A percentile compares a stretch with the other conserved stretches of the same genome.
phyloP scores from a whole-genome alignment of 163 green algal species.

The Prototheca wickerhamii region DNA sequence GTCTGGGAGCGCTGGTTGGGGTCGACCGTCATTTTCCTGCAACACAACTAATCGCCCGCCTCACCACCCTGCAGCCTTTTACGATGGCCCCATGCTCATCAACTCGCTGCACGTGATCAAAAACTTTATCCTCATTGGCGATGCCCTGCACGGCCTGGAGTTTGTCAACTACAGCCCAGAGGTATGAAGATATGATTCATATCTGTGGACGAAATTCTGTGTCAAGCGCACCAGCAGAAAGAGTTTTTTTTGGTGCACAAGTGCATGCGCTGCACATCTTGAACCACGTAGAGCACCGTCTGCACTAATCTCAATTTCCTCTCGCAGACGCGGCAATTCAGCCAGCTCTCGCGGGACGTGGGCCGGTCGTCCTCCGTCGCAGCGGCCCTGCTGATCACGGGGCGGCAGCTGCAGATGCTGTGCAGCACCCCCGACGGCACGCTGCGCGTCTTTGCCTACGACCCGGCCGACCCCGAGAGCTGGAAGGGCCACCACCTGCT shows the following conservation, averaged over 20 bases:
- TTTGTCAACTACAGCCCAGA: constrained; percentile 68
- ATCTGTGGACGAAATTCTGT: too few species aligned
- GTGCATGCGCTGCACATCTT: too few species aligned
- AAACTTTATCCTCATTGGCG: constrained; percentile 73
- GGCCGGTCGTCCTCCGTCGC: background rate
- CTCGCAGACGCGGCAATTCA: constrained; percentile 1
- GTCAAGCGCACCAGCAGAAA: too few species aligned
- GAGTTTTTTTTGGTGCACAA: background rate
- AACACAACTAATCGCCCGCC: background rate
- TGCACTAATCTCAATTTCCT: too few species aligned
- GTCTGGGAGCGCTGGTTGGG: background rate
- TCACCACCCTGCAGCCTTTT: constrained; percentile 52
- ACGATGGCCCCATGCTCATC: constrained; percentile 61
- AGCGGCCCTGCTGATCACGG: constrained; percentile 3
- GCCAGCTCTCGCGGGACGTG: background rate
- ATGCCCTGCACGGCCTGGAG: constrained; percentile 56
- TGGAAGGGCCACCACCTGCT: constrained; percentile 60
- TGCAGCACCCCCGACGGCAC: constrained; percentile 59
- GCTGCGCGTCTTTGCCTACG: constrained; percentile 59
- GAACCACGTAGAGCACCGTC: too few species aligned
- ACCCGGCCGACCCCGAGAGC: constrained; percentile 37
- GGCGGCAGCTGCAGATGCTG: constrained; percentile 45
- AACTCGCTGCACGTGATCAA: constrained; percentile 64
- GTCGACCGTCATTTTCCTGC: background rate
- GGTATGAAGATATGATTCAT: constrained; percentile 1